phyloP scores from a whole-genome alignment of 495 filamentous ascomycete species.

The Astrothelium macrocarpum region DNA sequence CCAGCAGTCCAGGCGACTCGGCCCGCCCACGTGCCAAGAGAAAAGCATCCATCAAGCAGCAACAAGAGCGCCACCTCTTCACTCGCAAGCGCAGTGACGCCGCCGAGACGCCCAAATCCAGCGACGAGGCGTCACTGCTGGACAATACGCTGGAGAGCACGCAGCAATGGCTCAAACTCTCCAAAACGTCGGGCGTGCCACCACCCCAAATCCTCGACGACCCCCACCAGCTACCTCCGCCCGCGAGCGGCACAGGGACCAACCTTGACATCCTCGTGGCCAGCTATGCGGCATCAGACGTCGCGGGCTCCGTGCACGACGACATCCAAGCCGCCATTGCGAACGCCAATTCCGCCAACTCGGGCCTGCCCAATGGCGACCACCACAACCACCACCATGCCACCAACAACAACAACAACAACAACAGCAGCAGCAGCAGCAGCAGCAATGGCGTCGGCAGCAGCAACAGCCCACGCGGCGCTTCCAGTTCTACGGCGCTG shows the following conservation, averaged over 20 bases:
- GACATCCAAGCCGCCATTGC: slow-evolving; percentile 63
- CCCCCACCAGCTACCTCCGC: slow-evolving; percentile 66
- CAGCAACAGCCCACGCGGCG: background rate
- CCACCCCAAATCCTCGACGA: slow-evolving; percentile 58
- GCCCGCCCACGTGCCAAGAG: slow-evolving; percentile 56
- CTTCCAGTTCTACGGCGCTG: background rate
- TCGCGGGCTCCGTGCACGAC: slow-evolving; percentile 66
- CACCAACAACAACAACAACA: slow-evolving; percentile 28
- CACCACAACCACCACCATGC: slow-evolving; percentile 38
- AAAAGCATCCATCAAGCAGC: slow-evolving; percentile 63
- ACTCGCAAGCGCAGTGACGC: slow-evolving; percentile 51
- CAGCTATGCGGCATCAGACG: slow-evolving; percentile 66
- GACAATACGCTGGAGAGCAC: slow-evolving; percentile 48
- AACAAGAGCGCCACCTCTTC: slow-evolving; percentile 83
- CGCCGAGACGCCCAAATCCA: slow-evolving; percentile 48
- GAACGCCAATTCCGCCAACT: slow-evolving; percentile 54
- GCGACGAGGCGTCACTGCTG: slow-evolving; percentile 59
- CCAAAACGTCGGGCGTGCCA: slow-evolving; percentile 51
- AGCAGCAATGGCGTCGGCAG: background rate
- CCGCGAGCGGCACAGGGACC: slow-evolving; percentile 51
- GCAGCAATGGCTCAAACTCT: slow-evolving; percentile 60
- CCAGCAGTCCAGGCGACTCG: slow-evolving; percentile 50
- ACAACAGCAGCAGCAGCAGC: slow-evolving; percentile 32
- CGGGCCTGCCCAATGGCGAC: slow-evolving; percentile 52
- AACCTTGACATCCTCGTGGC: slow-evolving; percentile 76